Percentiles rank a stretch among this genome's conserved stretches.
These are phyloP conservation scores for Hymenoscyphus fraxineus DNA, from an alignment of 2,329 filamentous ascomycete genomes.

Conservation along the genomic window DNA sequence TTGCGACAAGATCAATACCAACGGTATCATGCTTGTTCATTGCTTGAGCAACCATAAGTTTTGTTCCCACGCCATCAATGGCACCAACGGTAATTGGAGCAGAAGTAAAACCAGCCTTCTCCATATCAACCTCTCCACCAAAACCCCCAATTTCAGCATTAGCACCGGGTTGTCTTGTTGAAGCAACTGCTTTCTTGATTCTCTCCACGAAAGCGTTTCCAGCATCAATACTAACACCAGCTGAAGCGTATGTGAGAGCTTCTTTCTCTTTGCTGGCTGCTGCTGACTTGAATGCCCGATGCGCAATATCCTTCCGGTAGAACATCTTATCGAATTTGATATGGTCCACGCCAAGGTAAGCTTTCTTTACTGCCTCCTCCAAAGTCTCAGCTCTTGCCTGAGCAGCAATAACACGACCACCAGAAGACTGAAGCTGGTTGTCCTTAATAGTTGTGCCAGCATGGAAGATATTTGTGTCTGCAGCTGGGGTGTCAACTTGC, in stretches of 20 bases:
- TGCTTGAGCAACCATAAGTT: constrained; percentile 90
- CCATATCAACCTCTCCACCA: constrained; percentile 79
- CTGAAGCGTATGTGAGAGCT: constrained; percentile 82
- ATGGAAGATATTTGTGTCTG: constrained; percentile 77
- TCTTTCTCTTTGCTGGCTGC: constrained; percentile 34
- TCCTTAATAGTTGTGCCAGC: constrained; percentile 73
- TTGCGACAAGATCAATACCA: constrained; percentile 93
- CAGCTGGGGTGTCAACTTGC: constrained; percentile 43
- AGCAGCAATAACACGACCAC: constrained; percentile 91
- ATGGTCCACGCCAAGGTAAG: constrained; percentile 59
- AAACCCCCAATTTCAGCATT: constrained; percentile 95
- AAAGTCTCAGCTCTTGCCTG: constrained; percentile 74
- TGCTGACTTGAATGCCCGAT: constrained; percentile 59
- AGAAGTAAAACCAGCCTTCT: constrained; percentile 67
- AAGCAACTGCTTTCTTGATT: constrained; percentile 86
- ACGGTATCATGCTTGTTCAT: constrained; percentile 91
- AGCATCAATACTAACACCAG: constrained; percentile 90
- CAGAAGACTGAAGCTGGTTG: constrained; percentile 67
- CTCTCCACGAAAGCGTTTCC: constrained; percentile 89
- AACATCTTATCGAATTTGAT: constrained; percentile 63
- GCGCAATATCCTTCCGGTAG: constrained; percentile 87
- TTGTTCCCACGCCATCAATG: constrained; percentile 95
- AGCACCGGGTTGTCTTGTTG: constrained; percentile 79
- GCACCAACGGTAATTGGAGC: constrained; percentile 85
- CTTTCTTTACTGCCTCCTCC: constrained; percentile 76